Evolutionary conservation across 768 basidiomycete species (phyloP).

Genomic region (Boletus barrowsii): DNA sequence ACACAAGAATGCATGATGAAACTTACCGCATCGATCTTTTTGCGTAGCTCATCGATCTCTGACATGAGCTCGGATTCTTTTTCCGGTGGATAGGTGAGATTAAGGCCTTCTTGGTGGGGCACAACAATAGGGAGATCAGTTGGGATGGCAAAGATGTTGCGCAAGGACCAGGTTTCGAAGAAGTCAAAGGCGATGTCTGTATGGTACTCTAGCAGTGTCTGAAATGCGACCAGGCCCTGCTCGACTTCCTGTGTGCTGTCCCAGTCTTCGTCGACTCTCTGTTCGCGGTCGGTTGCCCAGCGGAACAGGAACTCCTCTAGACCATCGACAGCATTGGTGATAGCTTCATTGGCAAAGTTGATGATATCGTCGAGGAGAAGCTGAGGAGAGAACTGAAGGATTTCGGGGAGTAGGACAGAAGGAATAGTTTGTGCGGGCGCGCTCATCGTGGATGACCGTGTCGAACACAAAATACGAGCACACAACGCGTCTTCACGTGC

Average conservation of each 20-base stretch:
- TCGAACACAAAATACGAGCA: slow-evolving; percentile 18
- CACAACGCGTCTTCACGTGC: slow-evolving; percentile 24
- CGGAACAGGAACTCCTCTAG: slow-evolving; percentile 75
- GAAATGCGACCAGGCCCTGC: slow-evolving; percentile 81
- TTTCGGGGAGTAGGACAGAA: slow-evolving; percentile 38
- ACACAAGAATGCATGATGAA: neutral
- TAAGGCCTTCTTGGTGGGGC: slow-evolving; percentile 71
- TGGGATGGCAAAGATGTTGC: slow-evolving; percentile 83
- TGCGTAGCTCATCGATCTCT: slow-evolving; percentile 65
- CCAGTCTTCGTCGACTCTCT: slow-evolving; percentile 44
- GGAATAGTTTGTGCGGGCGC: slow-evolving; percentile 27
- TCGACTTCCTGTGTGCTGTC: slow-evolving; percentile 69
- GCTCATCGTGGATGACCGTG: slow-evolving; percentile 19
- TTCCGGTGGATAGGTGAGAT: slow-evolving; percentile 59
- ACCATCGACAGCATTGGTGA: slow-evolving; percentile 73
- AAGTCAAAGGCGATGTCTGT: slow-evolving; percentile 90
- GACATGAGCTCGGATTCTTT: slow-evolving; percentile 59
- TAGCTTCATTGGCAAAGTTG: slow-evolving; percentile 76
- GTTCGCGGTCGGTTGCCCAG: slow-evolving; percentile 67
- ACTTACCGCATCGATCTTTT: slow-evolving; percentile 68
- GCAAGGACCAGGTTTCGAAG: slow-evolving; percentile 85
- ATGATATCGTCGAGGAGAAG: slow-evolving; percentile 84
- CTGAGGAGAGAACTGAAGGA: slow-evolving; percentile 82
- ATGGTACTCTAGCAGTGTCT: slow-evolving; percentile 84
- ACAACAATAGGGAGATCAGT: slow-evolving; percentile 66